Evolutionary conservation across 1,139 yeast genomes (phyloP), one percentile per base, ranked within the genome.

Genomic region (Yamadazyma jaroonii): DNA sequence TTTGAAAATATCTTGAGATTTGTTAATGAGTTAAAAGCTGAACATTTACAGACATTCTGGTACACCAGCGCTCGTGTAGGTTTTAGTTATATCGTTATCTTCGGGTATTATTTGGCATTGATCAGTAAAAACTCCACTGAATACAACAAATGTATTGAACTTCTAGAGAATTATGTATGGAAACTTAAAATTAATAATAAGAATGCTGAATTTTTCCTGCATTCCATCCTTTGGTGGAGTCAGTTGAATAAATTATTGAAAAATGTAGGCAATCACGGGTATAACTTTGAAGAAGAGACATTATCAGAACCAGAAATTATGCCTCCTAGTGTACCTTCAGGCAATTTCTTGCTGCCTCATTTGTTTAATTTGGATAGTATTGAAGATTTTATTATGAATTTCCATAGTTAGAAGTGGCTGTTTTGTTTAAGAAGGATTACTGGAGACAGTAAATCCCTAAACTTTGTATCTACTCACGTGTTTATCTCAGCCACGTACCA

Each of bases 41-140:
- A 46, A 32, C 50, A 46, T 34, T 36, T 46, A 7, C 50, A 46
- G 31, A 45, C 49, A 2, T 45, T 46, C 31, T 46, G 50, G 49
- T 46, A 46, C 30, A 40, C 50, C 3, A 46, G 47, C 39, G 47
- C 44, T 2, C 35, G 44, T 25, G 35, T 37, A 25, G 50, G 50
- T n/a, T 41, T 46, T n/a, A 42, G 46, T 30, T 43, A 37, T 32
- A 38, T 42, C 7, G 49, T 45, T 1, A 35, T 46, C 3, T 45
- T 46, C 32, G 50, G 49, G 5, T 45, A 37, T 20, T 37, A 45
- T 14, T 34, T 45, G 23, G 32, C 42, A 1, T 35, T 43, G 20
- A 41, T 36, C 5, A 34, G 48, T 7, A 45, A 43, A 25, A 34
- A 38, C 14, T 13, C 25, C 10, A 20, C 20, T 9, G 50, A 46